phyloP scores from a whole-genome alignment of 495 filamentous ascomycete genomes.

The Penicillium tannophilum region DNA sequence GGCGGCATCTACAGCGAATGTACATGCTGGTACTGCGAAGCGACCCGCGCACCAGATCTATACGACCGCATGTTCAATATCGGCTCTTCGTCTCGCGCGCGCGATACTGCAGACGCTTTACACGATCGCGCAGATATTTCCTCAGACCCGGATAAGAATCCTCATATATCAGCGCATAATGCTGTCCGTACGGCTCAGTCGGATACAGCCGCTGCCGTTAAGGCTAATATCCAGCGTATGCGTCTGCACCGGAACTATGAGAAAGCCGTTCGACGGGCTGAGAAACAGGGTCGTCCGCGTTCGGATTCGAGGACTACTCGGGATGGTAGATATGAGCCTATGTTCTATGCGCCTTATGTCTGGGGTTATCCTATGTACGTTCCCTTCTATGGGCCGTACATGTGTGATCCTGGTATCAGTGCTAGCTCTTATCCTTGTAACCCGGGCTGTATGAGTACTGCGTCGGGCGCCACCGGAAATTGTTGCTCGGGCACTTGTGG shows the following conservation, averaged over 20 bases:
- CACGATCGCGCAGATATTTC: constrained; percentile 53
- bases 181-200: constrained; percentile 35
- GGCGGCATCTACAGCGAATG: constrained; percentile 74
- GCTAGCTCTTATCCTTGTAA: constrained; percentile 44
- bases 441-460: constrained; percentile 48
- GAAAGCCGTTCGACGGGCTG: constrained; percentile 61
- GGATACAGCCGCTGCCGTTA: constrained; percentile 10
- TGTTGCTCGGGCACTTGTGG: constrained; percentile 54
- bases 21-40: constrained; percentile 89
- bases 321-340: constrained; percentile 32
- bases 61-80: constrained; percentile 47
- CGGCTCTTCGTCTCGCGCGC: constrained; percentile 33
- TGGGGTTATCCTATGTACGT: constrained; percentile 54
- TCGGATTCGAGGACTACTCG: constrained; percentile 33
- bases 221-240: constrained; percentile 18
- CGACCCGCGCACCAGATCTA: constrained; percentile 60
- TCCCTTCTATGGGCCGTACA: constrained; percentile 56
- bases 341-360: constrained; percentile 33
- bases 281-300: constrained; percentile 55
- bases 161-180: constrained; percentile 76
- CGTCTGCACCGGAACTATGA: constrained; percentile 56
- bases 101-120: constrained; percentile 47
- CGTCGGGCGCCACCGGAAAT: constrained; percentile 43
- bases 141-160: constrained; percentile 59
- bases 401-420: constrained; percentile 48